Percentiles rank a stretch among this genome's conserved stretches.
phyloP scores from a whole-genome alignment of 306 rosid genomes.

The Hippophae rhamnoides region DNA sequence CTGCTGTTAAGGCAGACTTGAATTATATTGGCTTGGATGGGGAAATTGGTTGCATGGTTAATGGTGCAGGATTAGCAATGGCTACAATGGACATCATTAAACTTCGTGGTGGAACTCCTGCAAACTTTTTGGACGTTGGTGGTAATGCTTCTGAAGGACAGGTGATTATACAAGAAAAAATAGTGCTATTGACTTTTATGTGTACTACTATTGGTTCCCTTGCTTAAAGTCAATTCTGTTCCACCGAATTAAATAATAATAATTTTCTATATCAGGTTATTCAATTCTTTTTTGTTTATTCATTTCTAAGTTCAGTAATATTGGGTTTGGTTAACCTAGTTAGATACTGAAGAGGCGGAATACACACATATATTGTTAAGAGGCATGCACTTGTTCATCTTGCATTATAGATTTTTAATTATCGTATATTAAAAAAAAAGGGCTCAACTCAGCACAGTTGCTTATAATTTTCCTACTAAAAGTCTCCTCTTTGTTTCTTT shows the following conservation, averaged over 20 bases:
- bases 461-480: neutral
- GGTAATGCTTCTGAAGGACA: constrained; percentile 97
- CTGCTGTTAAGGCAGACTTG: constrained; percentile 91
- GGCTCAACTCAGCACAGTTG: too few relatives aligned
- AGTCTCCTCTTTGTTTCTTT: neutral
- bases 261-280: too few relatives aligned
- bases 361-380: neutral
- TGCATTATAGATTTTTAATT: neutral
- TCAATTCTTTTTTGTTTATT: neutral
- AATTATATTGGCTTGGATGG: constrained; percentile 97
- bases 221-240: neutral
- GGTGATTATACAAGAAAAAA: constrained; percentile 38
- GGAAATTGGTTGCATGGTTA: constrained; percentile 99
- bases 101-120: constrained; percentile 97
- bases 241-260: too few relatives aligned
- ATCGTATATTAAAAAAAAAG: neutral
- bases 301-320: neutral
- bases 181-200: constrained; percentile 5
- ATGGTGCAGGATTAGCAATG: constrained; percentile 99
- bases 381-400: neutral
- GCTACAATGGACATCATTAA: constrained; percentile 98
- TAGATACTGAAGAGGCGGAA: neutral
- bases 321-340: neutral
- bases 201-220: neutral
- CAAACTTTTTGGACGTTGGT: constrained; percentile 94